These are phyloP conservation scores for Porodaedalea pini DNA, from an alignment of 1,284 basidiomycete species.

Conservation along the genomic window DNA sequence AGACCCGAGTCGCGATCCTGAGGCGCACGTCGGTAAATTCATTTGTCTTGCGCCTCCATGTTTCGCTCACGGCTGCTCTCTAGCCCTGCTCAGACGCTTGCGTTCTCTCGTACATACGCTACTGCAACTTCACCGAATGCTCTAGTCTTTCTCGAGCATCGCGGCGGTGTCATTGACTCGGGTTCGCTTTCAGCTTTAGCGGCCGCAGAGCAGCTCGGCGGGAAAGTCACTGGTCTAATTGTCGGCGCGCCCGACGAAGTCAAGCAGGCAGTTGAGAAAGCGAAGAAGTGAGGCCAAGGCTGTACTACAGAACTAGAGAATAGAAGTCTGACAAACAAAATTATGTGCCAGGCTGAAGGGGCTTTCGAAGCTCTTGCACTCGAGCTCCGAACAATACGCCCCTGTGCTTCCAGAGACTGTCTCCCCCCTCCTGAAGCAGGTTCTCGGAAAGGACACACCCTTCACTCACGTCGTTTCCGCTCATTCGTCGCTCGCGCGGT, in stretches of 20 bases:
- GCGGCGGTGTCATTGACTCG: constrained; percentile 77
- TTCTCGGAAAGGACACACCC: constrained; percentile 39
- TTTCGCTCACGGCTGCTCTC: constrained; percentile 9
- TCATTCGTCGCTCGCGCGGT: constrained; percentile 74
- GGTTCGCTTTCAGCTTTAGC: constrained; percentile 88
- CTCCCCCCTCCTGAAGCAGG: constrained; percentile 40
- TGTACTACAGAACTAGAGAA: too few relatives aligned
- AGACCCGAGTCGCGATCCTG: background rate
- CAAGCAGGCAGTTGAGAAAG: constrained; percentile 67
- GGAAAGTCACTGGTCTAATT: constrained; percentile 85
- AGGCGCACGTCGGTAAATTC: background rate
- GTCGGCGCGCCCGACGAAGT: constrained; percentile 74
- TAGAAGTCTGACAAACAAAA: background rate
- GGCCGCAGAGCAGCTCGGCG: constrained; percentile 83
- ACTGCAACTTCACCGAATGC: constrained; percentile 60
- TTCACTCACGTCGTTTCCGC: constrained; percentile 89
- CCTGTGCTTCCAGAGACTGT: constrained; percentile 44
- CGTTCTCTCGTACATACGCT: constrained; percentile 46
- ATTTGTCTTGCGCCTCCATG: constrained; percentile 4
- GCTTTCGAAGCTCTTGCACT: constrained; percentile 41
- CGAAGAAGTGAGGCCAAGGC: constrained; percentile 61
- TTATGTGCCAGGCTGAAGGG: constrained; percentile 40
- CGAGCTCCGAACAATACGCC: constrained; percentile 44
- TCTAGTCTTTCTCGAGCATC: constrained; percentile 88
- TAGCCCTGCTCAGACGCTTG: constrained; percentile 9